phyloP scores from a whole-genome alignment of 345 rosid species.

The Heritiera littoralis region DNA sequence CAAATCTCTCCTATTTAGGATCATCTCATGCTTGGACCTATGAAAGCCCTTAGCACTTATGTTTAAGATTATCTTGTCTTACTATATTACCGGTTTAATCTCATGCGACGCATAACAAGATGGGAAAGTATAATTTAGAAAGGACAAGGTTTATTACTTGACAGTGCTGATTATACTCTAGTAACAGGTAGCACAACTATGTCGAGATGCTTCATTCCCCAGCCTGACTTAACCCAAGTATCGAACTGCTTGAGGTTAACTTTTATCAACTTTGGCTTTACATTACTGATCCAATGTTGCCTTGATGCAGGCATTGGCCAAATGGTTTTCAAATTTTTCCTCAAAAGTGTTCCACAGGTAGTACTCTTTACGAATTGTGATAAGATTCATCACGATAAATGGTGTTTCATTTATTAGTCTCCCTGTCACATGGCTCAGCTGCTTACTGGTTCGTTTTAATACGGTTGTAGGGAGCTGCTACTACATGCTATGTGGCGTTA shows the following conservation, averaged over 20 bases:
- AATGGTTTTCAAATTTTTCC: constrained; percentile 41
- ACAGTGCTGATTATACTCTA: neutral
- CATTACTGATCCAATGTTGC: neutral
- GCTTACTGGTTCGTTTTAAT: neutral
- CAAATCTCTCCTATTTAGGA: neutral
- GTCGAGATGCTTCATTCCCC: neutral
- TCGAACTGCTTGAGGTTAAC: neutral
- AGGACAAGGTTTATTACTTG: neutral
- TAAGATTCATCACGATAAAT: neutral
- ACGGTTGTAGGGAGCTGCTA: constrained; percentile 71
- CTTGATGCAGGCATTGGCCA: constrained; percentile 44
- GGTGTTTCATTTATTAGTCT: too few species aligned
- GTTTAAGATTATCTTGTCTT: neutral
- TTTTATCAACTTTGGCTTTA: neutral
- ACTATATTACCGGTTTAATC: neutral
- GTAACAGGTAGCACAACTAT: neutral
- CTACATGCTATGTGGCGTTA: constrained; percentile 75
- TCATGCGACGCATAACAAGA: neutral
- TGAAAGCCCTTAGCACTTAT: too few species aligned
- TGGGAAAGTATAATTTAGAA: neutral
- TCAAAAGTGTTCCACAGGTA: constrained; percentile 75
- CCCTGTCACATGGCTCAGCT: constrained; percentile 17
- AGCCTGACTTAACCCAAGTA: neutral
- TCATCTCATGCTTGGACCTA: too few species aligned
- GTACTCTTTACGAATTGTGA: neutral